Evolutionary conservation across 768 basidiomycete genomes (phyloP).

Genomic region (Psilocybe sp.): DNA sequence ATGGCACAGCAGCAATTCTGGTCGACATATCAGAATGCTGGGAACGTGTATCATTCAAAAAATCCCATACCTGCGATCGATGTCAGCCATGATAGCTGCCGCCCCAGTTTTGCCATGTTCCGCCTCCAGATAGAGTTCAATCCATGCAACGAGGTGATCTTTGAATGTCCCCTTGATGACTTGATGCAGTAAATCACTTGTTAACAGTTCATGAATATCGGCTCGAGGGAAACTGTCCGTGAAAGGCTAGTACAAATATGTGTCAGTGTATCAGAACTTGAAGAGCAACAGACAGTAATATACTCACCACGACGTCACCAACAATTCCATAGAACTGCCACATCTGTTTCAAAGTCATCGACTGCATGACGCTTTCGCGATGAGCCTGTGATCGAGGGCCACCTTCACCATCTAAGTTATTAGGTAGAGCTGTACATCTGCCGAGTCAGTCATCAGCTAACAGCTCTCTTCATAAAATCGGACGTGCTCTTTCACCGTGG

Average conservation of each 20-base stretch:
- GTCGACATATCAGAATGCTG: background rate
- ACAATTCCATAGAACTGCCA: conserved; percentile 33
- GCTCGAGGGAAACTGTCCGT: conserved; percentile 29
- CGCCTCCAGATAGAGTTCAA: conserved; percentile 20
- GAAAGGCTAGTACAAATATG: conserved; percentile 26
- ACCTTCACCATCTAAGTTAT: conserved; percentile 11
- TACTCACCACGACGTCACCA: conserved; percentile 10
- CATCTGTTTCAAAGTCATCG: conserved; percentile 14
- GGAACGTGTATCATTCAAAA: background rate
- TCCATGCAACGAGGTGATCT: conserved; percentile 34
- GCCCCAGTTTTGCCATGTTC: too few species aligned
- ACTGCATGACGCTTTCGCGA: conserved; percentile 18
- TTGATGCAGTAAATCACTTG: conserved; percentile 33
- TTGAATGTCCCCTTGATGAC: conserved; percentile 35
- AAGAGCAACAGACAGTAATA: background rate
- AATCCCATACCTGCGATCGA: conserved; percentile 22
- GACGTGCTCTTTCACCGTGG: conserved; percentile 24
- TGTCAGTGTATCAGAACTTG: conserved; percentile 2
- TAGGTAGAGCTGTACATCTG: conserved; percentile 10
- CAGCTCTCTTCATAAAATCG: conserved; percentile 1
- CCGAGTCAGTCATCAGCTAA: background rate
- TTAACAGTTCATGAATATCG: conserved; percentile 30
- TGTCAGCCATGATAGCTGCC: conserved; percentile 23
- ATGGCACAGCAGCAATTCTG: conserved; percentile 25
- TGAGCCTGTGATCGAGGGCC: conserved; percentile 17